Base-by-base conservation (phyloP, 2,329 filamentous ascomycete species). In the Aspergillus texensis region DNA sequence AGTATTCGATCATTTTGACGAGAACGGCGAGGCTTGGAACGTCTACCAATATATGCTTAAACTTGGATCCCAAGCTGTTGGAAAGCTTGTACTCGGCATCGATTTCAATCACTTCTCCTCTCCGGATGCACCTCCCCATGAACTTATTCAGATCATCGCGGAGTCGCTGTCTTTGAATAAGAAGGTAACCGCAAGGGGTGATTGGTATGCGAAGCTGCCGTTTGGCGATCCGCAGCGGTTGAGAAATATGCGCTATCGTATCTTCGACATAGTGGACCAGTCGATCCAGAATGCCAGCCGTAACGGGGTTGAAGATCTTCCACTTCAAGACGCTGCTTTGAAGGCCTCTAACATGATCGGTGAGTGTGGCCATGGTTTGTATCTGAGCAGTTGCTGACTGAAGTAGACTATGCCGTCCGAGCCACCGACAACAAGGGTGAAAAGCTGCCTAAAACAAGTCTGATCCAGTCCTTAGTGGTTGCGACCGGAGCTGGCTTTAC, bases 401-500 rank as follows among this genome's bases (percentile, higher is more conserved):
- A 21, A 11, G 19, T 24, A 54, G 52, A 54, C 52, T 54, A 54
- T 10, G 75, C 82, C 6, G 72, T 82, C 2, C 83, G 85, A 16
- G 85, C 85, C 3, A 80, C 77, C 6, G 85, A 88, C 63, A 80
- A 71, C 66, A 82, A 84, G 48, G 86, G 86, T 43, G 78, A 85
- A 59, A 84, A 85, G 64, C 74, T 88, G 1, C 83, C 85, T 0
- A 72, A 77, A 32, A 73, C 78, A 6, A 75, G 72, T 59, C 69
- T 80, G 24, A 72, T 82, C 45, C 66, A 68, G 63, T 72, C 75
- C 3, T 75, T 87, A 0, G 75, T 86, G 1, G 84, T 87, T 6
- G 80, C 81, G 8, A 84, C 82, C 0, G 86, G 80, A 6, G 86
- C 86, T 2, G 86, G 86, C 24, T 88, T 88, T 76, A 86, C 83